Conservation (phyloP, 139 green algal species). For the Closterium sp. region DNA sequence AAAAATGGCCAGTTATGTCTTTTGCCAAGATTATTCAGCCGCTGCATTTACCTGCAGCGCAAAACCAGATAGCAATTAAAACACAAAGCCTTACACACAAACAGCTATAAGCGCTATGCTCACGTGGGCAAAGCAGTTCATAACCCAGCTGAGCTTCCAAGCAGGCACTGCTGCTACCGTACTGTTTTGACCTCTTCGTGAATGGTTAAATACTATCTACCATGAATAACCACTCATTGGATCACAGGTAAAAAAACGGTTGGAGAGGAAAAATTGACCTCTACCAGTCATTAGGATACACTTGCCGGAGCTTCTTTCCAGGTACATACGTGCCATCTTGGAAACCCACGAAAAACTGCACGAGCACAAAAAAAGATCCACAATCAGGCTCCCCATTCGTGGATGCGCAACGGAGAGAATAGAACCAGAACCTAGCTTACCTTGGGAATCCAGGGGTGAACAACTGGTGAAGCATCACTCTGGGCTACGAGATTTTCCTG, state of each 20-base stretch:
- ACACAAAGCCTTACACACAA: no score
- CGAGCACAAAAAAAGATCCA: background rate
- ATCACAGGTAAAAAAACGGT: background rate
- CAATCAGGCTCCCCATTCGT: conserved; percentile 1
- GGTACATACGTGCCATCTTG: conserved; percentile 41
- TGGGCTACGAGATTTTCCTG: conserved; percentile 47
- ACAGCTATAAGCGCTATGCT: background rate
- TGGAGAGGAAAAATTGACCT: background rate
- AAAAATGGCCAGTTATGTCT: no score
- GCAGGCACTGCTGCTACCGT: background rate
- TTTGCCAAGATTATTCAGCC: no score
- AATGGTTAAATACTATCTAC: background rate
- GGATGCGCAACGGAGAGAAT: conserved; percentile 10
- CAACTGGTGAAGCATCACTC: conserved; percentile 4
- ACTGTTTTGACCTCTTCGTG: background rate
- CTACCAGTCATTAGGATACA: conserved; percentile 48
- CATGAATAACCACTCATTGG: background rate
- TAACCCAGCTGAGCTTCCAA: background rate
- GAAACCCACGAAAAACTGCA: conserved; percentile 45
- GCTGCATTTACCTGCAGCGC: no score
- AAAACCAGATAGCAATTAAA: no score
- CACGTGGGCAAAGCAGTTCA: background rate
- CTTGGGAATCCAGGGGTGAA: conserved; percentile 48
- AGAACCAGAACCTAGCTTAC: conserved; percentile 14
- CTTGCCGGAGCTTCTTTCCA: conserved; percentile 3